Evolutionary conservation across 495 filamentous ascomycete species (phyloP).

Genomic region (Trypethelium eluteriae): DNA sequence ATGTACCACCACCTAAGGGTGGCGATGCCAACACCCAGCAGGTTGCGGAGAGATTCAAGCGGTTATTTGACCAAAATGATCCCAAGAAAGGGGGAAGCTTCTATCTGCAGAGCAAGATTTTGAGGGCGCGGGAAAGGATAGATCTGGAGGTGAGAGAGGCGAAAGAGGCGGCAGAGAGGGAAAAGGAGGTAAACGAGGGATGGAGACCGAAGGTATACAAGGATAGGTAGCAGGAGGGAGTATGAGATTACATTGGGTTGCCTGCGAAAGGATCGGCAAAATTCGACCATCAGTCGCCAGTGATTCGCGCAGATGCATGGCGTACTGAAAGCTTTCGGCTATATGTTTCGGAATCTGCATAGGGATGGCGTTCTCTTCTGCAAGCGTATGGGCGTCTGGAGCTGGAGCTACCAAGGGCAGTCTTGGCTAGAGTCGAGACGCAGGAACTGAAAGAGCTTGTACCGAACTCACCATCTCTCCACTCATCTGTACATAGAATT

Average conservation of each 20-base stretch:
- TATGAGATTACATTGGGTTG: neutral
- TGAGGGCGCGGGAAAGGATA: conserved; percentile 83
- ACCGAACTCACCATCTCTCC: neutral
- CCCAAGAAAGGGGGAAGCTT: conserved; percentile 94
- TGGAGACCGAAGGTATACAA: conserved; percentile 95
- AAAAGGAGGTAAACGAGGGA: conserved; percentile 68
- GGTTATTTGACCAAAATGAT: conserved; percentile 86
- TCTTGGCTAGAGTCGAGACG: neutral
- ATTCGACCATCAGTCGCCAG: neutral
- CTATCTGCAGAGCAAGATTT: conserved; percentile 93
- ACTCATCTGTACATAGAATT: neutral
- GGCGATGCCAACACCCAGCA: conserved; percentile 69
- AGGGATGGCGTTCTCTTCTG: neutral
- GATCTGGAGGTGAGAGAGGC: conserved; percentile 65
- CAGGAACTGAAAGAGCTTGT: neutral
- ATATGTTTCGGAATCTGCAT: neutral
- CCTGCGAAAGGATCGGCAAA: neutral
- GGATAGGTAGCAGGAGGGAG: conserved; percentile 49
- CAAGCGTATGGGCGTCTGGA: neutral
- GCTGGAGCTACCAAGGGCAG: neutral
- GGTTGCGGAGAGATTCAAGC: conserved; percentile 83
- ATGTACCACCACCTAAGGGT: conserved; percentile 78
- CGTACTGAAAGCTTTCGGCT: neutral
- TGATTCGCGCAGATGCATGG: neutral
- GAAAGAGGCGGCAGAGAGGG: conserved; percentile 43